Percentiles rank a stretch among this genome's conserved stretches.
Conservation (phyloP, 306 rosid genomes). For the Prunus fruticosa region DNA sequence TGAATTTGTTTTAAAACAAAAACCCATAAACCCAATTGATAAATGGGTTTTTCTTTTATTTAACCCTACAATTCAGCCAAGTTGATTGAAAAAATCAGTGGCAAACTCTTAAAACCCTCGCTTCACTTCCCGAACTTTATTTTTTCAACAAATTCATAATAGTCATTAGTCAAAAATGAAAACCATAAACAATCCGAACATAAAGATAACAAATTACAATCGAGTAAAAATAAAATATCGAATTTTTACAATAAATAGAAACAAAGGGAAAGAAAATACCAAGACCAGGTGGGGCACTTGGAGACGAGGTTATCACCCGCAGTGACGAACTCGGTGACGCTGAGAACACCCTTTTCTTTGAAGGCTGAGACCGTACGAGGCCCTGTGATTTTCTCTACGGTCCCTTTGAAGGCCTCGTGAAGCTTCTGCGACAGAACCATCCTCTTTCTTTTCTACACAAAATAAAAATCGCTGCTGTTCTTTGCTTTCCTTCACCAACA, state of each 20-base stretch:
- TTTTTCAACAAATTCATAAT: background rate
- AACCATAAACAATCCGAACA: background rate
- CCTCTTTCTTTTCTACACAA: background rate
- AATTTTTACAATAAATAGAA: background rate
- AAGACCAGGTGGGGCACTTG: slow-evolving; percentile 99
- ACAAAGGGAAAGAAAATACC: slow-evolving; percentile 36
- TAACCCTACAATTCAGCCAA: background rate
- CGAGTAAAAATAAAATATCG: background rate
- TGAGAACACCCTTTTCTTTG: slow-evolving; percentile 97
- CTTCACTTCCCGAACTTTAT: background rate
- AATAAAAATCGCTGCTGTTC: background rate
- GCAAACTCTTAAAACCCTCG: background rate
- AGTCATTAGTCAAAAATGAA: background rate
- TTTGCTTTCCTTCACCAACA: background rate
- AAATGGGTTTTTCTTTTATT: background rate
- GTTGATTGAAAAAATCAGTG: background rate
- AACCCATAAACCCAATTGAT: background rate
- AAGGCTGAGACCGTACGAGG: slow-evolving; percentile 94
- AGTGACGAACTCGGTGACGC: slow-evolving; percentile 76
- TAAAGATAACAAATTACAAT: background rate
- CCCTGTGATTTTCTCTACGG: slow-evolving; percentile 92
- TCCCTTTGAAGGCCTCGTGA: slow-evolving; percentile 97
- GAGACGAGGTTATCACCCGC: slow-evolving; percentile 98
- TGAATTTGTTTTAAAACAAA: background rate
- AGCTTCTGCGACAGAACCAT: slow-evolving; percentile 90